Evolutionary conservation across 2,329 filamentous ascomycete genomes (phyloP).

Genomic region (Penicillium sumatraense): DNA sequence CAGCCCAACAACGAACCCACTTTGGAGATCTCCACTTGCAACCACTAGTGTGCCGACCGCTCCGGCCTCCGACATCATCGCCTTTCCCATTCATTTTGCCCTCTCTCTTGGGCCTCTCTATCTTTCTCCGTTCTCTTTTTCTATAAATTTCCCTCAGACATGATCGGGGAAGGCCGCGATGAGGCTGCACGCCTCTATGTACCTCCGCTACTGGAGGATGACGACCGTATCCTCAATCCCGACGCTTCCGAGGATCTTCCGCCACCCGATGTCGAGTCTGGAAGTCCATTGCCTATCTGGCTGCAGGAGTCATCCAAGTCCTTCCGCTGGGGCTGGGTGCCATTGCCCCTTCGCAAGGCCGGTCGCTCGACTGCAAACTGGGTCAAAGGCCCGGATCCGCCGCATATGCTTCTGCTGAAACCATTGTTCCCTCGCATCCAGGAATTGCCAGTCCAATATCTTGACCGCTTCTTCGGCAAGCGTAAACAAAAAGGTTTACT

Average conservation of each 20-base stretch:
- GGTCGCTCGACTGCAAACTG: constrained; percentile 49
- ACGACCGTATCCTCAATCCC: constrained; percentile 39
- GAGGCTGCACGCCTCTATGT: constrained; percentile 39
- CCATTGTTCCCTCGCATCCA: constrained; percentile 53
- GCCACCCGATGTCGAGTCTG: constrained; percentile 35
- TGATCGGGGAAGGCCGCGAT: constrained; percentile 37
- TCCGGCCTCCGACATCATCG: constrained; percentile 24
- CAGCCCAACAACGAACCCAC: constrained; percentile 17
- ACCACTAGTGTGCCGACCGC: constrained; percentile 24
- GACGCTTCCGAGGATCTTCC: constrained; percentile 39
- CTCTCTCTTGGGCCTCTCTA: neutral
- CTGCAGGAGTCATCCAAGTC: constrained; percentile 52
- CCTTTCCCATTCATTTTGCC: constrained; percentile 14
- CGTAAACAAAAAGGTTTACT: constrained; percentile 50
- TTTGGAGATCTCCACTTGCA: constrained; percentile 24
- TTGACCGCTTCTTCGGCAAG: constrained; percentile 52
- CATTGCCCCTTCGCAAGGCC: constrained; percentile 49
- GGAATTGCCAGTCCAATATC: constrained; percentile 48
- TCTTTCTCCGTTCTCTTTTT: neutral
- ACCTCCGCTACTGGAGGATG: constrained; percentile 39
- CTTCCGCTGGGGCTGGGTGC: constrained; percentile 54
- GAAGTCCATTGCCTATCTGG: constrained; percentile 49
- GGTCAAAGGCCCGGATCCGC: constrained; percentile 54
- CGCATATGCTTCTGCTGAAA: constrained; percentile 49
- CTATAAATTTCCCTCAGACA: constrained; percentile 19